Conservation (phyloP, 192 early-diverging fungal genomes). For the Entrophospora sp. region DNA sequence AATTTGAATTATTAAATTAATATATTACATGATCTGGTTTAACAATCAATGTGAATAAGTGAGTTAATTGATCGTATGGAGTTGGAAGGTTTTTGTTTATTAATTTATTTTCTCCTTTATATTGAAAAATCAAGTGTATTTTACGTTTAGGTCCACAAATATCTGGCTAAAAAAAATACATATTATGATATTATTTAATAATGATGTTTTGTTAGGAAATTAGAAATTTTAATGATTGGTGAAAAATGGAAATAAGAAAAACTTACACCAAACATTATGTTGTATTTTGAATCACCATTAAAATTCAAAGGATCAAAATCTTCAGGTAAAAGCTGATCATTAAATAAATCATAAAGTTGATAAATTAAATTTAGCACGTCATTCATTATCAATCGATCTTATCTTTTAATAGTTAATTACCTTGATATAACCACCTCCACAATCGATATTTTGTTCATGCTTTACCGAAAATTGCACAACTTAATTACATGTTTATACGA, state of each 20-base stretch:
- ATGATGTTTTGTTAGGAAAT: no score
- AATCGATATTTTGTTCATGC: constrained; percentile 85
- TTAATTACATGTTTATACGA: no score
- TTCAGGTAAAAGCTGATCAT: constrained; percentile 59
- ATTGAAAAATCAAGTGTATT: constrained; percentile 92
- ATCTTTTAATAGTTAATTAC: no score
- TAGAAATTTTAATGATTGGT: no score
- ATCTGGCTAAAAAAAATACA: constrained; percentile 70
- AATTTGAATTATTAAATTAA: constrained; percentile 37
- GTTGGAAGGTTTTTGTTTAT: constrained; percentile 60
- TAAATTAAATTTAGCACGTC: no score
- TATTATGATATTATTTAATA: no score
- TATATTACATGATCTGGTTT: constrained; percentile 49
- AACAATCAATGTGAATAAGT: constrained; percentile 83
- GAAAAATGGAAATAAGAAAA: no score
- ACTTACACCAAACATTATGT: constrained; percentile 65
- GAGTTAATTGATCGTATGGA: constrained; percentile 71
- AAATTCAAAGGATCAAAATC: constrained; percentile 70
- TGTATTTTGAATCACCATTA: constrained; percentile 75
- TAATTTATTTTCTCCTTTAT: constrained; percentile 86
- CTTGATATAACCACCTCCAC: constrained; percentile 88
- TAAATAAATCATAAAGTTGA: background rate
- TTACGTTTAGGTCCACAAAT: constrained; percentile 86
- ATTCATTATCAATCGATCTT: no score
- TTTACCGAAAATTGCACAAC: constrained; percentile 88